Evolutionary conservation across 2,329 filamentous ascomycete species (phyloP), one percentile per base, ranked within the genome.

Genomic region (Didymella segeticola): DNA sequence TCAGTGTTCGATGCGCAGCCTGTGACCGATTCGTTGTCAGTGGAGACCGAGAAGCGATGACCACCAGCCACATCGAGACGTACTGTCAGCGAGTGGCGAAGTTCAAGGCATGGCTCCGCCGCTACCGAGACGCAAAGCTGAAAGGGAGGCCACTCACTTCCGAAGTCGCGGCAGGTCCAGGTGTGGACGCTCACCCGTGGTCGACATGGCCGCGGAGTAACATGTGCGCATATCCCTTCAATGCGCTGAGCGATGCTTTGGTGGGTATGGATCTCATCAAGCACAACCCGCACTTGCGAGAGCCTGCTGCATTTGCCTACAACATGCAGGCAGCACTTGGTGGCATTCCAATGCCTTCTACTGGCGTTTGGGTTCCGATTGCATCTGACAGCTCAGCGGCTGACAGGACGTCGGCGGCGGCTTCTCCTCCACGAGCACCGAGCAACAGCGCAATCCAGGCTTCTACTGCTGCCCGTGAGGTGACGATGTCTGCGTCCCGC

Each of bases 61-160:
- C 29, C 3, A 14, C 33, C 36, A 52, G 45, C 17, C 53, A 56
- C 47, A 49, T 49, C 17, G 52, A 55, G 30, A 49, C 34, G 9
- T 47, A 46, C 27, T 55, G 52, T 15, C 29, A 23, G 4, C 41
- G 36, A 12, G 46, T 50, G 12, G 46, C 41, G 2, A 30, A 5
- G 12, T 50, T 50, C 46, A 55, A 50, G 46, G 46, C 52, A 3
- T 55, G 52, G 52, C n/a, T 30, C 2, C 34, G 46, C 7, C 52
- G 52, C 6, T 55, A 46, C 7, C 22, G 19, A n/a, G 52, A 55
- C 11, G 52, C 52, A 8, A 1, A 5, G 14, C 7, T 2, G 5
- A 55, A 55, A 27, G 17, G 49, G 11, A 23, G 19, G 12, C 3
- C 27, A 8, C 17, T 34, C 9, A 27, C 17, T 1, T 14, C 23